Evolutionary conservation across 1,139 yeast genomes (phyloP).

Genomic region (Kurtzmaniella quercitrusa): DNA sequence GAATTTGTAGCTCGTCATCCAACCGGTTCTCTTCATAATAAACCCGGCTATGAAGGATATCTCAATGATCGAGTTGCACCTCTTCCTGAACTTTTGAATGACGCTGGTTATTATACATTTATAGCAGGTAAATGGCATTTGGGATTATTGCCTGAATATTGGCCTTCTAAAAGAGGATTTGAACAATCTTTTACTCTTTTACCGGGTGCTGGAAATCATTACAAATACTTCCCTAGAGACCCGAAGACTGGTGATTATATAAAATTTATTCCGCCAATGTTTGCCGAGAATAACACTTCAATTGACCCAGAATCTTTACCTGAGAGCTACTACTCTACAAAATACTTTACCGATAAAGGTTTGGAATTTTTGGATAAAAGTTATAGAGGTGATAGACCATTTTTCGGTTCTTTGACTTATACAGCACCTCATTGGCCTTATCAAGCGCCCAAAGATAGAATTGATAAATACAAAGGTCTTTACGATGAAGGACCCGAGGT

Average conservation of each 20-base stretch:
- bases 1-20: constrained; percentile 41
- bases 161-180: constrained; percentile 52
- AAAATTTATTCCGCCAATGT: constrained; percentile 32
- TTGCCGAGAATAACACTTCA: constrained; percentile 30
- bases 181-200: constrained; percentile 46
- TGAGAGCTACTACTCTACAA: constrained; percentile 45
- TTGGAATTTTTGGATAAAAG: constrained; percentile 31
- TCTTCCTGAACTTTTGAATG: constrained; percentile 48
- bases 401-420: constrained; percentile 49
- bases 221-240: constrained; percentile 41
- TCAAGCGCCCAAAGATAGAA: constrained; percentile 48
- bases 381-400: constrained; percentile 38
- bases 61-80: constrained; percentile 51
- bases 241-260: constrained; percentile 17
- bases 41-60: constrained; percentile 58
- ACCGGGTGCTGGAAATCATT: constrained; percentile 61
- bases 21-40: constrained; percentile 31
- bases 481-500: constrained; percentile 49
- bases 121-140: constrained; percentile 60
- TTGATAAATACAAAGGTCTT: constrained; percentile 45
- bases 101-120: constrained; percentile 43
- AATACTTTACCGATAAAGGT: constrained; percentile 41
- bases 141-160: constrained; percentile 45
- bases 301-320: constrained; percentile 38
- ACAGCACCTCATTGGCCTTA: constrained; percentile 65